A percentile compares a stretch with the other conserved stretches of the same genome.
Conservation (phyloP, 768 basidiomycete species). For the Russula olivacea region DNA sequence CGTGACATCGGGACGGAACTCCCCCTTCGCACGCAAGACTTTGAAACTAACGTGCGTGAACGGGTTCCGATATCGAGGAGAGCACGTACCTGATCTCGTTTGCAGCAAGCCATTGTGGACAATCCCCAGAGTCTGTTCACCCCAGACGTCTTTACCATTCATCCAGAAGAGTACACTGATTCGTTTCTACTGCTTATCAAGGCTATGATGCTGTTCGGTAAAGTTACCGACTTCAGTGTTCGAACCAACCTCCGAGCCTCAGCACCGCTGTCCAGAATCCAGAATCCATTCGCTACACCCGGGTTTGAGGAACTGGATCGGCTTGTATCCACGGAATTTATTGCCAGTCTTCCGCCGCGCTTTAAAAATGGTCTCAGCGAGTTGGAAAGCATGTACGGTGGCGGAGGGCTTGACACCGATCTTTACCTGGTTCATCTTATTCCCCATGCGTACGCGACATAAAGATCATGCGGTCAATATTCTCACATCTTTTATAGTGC, state of each 20-base stretch:
- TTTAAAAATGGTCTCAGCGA: slow-evolving; percentile 61
- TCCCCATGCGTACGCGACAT: slow-evolving; percentile 68
- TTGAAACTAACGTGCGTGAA: slow-evolving; percentile 59
- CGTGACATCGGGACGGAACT: slow-evolving; percentile 80
- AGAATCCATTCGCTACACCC: slow-evolving; percentile 61
- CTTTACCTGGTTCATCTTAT: slow-evolving; percentile 82
- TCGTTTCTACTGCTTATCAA: slow-evolving; percentile 78
- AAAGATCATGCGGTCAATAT: slow-evolving; percentile 21
- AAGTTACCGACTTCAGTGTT: slow-evolving; percentile 80
- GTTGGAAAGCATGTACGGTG: slow-evolving; percentile 50
- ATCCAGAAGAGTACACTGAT: slow-evolving; percentile 75
- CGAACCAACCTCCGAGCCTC: slow-evolving; percentile 62
- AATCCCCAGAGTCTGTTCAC: slow-evolving; percentile 71
- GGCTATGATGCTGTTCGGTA: slow-evolving; percentile 77
- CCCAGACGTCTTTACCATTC: slow-evolving; percentile 59
- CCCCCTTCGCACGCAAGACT: slow-evolving; percentile 69
- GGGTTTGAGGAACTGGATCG: slow-evolving; percentile 68
- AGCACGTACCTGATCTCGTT: slow-evolving; percentile 17
- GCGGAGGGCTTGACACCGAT: slow-evolving; percentile 65
- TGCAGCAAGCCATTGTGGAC: slow-evolving; percentile 52
- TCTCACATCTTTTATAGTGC: slow-evolving; percentile 44
- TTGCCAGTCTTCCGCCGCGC: slow-evolving; percentile 62
- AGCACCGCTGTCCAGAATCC: slow-evolving; percentile 61
- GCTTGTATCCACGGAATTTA: slow-evolving; percentile 60
- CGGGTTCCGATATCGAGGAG: slow-evolving; percentile 5